A percentile compares a stretch with the other conserved stretches of the same genome.
Evolutionary conservation across 768 basidiomycete species (phyloP).

Genomic region (Pleurotus giganteus): DNA sequence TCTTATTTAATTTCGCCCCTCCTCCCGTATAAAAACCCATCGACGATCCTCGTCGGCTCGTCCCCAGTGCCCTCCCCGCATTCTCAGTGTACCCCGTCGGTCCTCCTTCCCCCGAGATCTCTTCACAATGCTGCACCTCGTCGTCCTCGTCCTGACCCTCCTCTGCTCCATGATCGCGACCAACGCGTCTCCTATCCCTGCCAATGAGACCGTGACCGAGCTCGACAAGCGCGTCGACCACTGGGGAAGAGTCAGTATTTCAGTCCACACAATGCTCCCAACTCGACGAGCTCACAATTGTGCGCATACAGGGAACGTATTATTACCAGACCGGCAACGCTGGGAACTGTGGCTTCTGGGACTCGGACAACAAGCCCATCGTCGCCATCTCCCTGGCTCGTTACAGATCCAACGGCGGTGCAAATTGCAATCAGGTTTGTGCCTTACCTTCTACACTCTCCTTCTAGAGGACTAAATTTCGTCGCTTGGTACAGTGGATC

Average conservation of each 20-base stretch:
- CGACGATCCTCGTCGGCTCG: constrained; percentile 19
- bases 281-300: constrained; percentile 13
- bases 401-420: constrained; percentile 48
- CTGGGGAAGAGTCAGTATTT: constrained; percentile 45
- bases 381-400: constrained; percentile 58
- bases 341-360: constrained; percentile 63
- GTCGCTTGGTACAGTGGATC: constrained; percentile 45
- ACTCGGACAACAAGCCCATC: constrained; percentile 50
- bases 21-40: constrained; percentile 19
- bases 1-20: too few relatives aligned
- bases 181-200: constrained; percentile 46
- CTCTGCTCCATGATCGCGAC: constrained; percentile 39
- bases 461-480: constrained; percentile 11
- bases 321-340: constrained; percentile 45
- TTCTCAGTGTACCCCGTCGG: constrained; percentile 14
- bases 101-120: constrained; percentile 9
- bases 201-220: constrained; percentile 23
- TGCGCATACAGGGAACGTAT: constrained; percentile 58
- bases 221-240: constrained; percentile 54
- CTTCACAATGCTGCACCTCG: constrained; percentile 37
- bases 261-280: constrained; percentile 16
- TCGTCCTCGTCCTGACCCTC: constrained; percentile 34
- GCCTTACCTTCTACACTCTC: not conserved
- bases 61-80: constrained; percentile 15
- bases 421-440: constrained; percentile 61